These are phyloP conservation scores for Rhizopus sp. DNA, from an alignment of 371 early-diverging fungal genomes.

Conservation along the genomic window DNA sequence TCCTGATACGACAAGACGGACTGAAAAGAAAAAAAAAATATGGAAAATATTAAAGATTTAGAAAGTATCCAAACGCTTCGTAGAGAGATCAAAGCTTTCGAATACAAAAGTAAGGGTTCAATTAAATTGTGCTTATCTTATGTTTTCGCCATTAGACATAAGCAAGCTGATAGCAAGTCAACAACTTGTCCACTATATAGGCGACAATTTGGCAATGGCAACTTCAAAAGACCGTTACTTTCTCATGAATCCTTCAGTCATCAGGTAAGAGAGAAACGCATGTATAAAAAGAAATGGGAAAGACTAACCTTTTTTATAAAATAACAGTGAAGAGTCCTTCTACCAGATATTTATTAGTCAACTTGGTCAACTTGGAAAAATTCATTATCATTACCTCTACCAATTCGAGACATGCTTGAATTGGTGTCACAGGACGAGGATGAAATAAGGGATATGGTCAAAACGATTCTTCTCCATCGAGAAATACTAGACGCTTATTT, in stretches of 20 bases:
- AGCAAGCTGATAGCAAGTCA: slow-evolving; percentile 68
- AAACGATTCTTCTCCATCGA: neutral
- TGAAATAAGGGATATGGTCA: neutral
- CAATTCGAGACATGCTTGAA: slow-evolving; percentile 59
- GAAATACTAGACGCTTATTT: neutral
- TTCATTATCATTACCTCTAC: slow-evolving; percentile 60
- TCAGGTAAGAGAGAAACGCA: slow-evolving; percentile 45
- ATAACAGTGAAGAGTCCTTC: slow-evolving; percentile 74
- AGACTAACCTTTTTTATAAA: neutral
- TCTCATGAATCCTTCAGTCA: slow-evolving; percentile 63
- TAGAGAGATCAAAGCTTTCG: slow-evolving; percentile 54
- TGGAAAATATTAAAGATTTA: slow-evolving; percentile 29
- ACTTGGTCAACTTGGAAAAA: slow-evolving; percentile 76
- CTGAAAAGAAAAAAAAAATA: slow-evolving; percentile 3
- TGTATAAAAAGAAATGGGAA: neutral
- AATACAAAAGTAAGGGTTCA: slow-evolving; percentile 43
- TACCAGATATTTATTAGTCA: slow-evolving; percentile 72
- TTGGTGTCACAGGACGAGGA: slow-evolving; percentile 57
- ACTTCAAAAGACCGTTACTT: slow-evolving; percentile 72
- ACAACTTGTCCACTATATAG: slow-evolving; percentile 73
- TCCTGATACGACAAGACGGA: neutral
- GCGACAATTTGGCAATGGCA: slow-evolving; percentile 63
- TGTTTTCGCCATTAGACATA: slow-evolving; percentile 37
- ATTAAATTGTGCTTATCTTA: neutral
- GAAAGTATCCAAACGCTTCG: slow-evolving; percentile 72